phyloP scores from a whole-genome alignment of 441 rosid species.

The Gossypium davidsonii region DNA sequence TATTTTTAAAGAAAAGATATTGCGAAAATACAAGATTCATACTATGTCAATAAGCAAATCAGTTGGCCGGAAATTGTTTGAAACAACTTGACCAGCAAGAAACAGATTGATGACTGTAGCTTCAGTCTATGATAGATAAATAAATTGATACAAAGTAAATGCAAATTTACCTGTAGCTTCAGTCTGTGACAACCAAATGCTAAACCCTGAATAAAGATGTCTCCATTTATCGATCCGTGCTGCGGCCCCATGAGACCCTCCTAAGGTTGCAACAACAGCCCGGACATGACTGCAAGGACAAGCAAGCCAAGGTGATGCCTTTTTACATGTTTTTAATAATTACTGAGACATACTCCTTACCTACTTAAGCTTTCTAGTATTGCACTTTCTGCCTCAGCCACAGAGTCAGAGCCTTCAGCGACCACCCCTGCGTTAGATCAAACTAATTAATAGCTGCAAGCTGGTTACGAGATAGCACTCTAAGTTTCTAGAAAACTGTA shows the following conservation, averaged over 20 bases:
- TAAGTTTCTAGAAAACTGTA: not conserved
- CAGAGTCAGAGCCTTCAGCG: conserved; percentile 57
- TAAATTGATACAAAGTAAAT: not conserved
- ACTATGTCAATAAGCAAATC: not conserved
- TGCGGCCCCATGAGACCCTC: conserved; percentile 76
- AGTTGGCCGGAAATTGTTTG: not conserved
- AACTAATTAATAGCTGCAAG: conserved; percentile 13
- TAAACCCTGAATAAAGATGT: conserved; percentile 81
- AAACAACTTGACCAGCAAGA: not conserved
- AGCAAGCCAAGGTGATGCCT: conserved; percentile 14
- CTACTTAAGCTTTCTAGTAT: conserved; percentile 79
- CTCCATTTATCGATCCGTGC: conserved; percentile 54
- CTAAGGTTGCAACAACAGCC: conserved; percentile 77
- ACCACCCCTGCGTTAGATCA: conserved; percentile 46
- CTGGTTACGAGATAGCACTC: conserved; percentile 9
- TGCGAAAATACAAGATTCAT: not conserved
- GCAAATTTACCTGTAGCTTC: conserved; percentile 53
- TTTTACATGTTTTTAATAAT: not conserved
- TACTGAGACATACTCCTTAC: conserved; percentile 26
- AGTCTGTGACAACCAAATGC: conserved; percentile 78
- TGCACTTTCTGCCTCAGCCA: conserved; percentile 65
- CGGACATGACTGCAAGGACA: conserved; percentile 68
- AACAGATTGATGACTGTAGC: not conserved
- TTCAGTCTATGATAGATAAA: not conserved
- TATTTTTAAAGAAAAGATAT: not conserved